Evolutionary conservation across 2,329 filamentous ascomycete genomes (phyloP).

Genomic region (Penicillium sp.): DNA sequence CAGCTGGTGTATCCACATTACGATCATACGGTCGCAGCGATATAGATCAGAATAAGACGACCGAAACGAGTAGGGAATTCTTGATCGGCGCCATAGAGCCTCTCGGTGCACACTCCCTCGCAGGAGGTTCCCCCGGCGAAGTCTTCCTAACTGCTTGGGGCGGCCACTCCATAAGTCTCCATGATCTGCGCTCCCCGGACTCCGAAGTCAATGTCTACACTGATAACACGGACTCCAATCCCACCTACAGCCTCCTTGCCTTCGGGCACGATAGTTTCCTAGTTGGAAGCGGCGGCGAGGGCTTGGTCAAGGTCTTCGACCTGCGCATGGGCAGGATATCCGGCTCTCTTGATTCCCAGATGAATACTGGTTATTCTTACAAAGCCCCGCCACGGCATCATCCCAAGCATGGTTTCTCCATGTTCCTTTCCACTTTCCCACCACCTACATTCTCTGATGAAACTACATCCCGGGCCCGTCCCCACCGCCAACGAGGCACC

Average conservation of each 20-base stretch:
- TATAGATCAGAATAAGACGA: no score
- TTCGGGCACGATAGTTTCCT: conserved; percentile 57
- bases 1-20: conserved; percentile 41
- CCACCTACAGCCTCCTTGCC: conserved; percentile 57
- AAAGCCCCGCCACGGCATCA: conserved; percentile 1
- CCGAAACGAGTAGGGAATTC: no score
- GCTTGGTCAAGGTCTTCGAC: conserved; percentile 61
- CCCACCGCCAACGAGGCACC: conserved; percentile 19
- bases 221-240: conserved; percentile 56
- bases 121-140: conserved; percentile 39
- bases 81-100: conserved; percentile 39
- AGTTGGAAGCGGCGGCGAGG: conserved; percentile 55
- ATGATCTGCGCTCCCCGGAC: conserved; percentile 56
- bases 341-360: conserved; percentile 30
- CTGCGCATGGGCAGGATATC: conserved; percentile 49
- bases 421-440: conserved; percentile 40
- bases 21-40: conserved; percentile 36
- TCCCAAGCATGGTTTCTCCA: conserved; percentile 39
- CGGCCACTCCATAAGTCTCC: conserved; percentile 55
- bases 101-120: conserved; percentile 26
- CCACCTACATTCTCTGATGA: conserved; percentile 10
- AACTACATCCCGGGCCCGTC: conserved; percentile 1
- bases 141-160: conserved; percentile 60
- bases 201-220: conserved; percentile 49
- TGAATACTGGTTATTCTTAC: neutral